Evolutionary conservation across 371 early-diverging fungal species (phyloP).

Genomic region (Blakeslea trispora): DNA sequence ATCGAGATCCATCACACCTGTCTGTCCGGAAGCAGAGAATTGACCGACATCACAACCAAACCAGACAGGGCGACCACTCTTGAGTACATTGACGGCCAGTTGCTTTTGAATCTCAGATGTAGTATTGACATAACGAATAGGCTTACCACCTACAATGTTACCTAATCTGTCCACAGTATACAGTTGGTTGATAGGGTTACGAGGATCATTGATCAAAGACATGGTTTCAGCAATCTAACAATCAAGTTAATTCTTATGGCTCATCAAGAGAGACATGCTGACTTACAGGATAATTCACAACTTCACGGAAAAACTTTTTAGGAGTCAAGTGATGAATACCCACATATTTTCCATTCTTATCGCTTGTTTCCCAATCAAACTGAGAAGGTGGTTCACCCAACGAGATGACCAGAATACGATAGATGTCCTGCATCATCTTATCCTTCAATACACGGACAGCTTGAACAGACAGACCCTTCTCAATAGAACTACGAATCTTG

Average conservation of each 20-base stretch:
- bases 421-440: constrained; percentile 69
- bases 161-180: constrained; percentile 80
- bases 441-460: constrained; percentile 54
- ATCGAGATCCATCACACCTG: constrained; percentile 69
- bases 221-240: constrained; percentile 61
- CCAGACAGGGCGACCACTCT: constrained; percentile 75
- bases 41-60: constrained; percentile 83
- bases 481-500: constrained; percentile 55
- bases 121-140: constrained; percentile 73
- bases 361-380: constrained; percentile 71
- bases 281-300: constrained; percentile 64
- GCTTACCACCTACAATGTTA: constrained; percentile 70
- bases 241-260: no score
- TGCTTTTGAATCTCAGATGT: constrained; percentile 59
- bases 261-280: no score
- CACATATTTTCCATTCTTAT: constrained; percentile 71
- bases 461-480: constrained; percentile 41
- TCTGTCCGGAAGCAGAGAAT: constrained; percentile 35
- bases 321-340: constrained; percentile 63
- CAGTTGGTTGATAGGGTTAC: constrained; percentile 59
- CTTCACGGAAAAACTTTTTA: constrained; percentile 61
- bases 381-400: constrained; percentile 76
- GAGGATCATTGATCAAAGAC: constrained; percentile 81
- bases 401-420: constrained; percentile 70
- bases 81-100: constrained; percentile 61